Percentiles rank a stretch among this genome's conserved stretches.
phyloP scores from a whole-genome alignment of 2,329 filamentous ascomycete species.

The Spiromastix sp. region DNA sequence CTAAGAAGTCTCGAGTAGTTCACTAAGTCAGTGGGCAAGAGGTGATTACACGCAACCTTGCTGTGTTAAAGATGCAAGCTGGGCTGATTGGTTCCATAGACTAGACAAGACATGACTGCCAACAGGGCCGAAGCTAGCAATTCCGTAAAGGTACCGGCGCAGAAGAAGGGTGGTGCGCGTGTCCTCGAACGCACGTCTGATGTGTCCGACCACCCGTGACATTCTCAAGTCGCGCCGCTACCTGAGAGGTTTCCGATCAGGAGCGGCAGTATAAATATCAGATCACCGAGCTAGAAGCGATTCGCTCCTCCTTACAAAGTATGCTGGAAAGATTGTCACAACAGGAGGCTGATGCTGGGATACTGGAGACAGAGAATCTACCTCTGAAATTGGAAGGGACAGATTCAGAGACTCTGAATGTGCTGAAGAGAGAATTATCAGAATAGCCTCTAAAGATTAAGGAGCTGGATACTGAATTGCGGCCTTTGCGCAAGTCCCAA shows the following conservation, averaged over 20 bases:
- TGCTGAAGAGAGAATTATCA: constrained; percentile 78
- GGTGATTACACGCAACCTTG: no score
- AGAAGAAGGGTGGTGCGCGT: no score
- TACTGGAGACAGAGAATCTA: constrained; percentile 73
- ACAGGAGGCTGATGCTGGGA: constrained; percentile 59
- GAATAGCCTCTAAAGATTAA: constrained; percentile 91
- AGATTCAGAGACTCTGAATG: constrained; percentile 71
- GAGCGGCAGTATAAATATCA: constrained; percentile 55
- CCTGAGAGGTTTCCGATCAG: constrained; percentile 56
- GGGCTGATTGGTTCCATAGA: no score
- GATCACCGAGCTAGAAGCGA: constrained; percentile 45
- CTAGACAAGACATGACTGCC: no score
- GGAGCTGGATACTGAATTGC: constrained; percentile 73
- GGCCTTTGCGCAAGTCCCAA: constrained; percentile 67
- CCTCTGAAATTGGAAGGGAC: constrained; percentile 76
- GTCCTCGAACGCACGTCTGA: no score
- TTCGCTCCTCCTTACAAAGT: constrained; percentile 44
- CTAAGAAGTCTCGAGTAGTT: no score
- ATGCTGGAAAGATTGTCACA: constrained; percentile 58
- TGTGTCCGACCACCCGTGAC: no score
- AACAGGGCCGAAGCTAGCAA: no score
- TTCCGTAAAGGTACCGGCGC: no score
- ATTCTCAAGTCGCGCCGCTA: no score
- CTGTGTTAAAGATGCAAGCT: no score
- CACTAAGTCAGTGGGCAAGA: no score